These are phyloP conservation scores for Musa acuminata DNA, from an alignment of 176 grass and related monocot species.

Conservation along the genomic window DNA sequence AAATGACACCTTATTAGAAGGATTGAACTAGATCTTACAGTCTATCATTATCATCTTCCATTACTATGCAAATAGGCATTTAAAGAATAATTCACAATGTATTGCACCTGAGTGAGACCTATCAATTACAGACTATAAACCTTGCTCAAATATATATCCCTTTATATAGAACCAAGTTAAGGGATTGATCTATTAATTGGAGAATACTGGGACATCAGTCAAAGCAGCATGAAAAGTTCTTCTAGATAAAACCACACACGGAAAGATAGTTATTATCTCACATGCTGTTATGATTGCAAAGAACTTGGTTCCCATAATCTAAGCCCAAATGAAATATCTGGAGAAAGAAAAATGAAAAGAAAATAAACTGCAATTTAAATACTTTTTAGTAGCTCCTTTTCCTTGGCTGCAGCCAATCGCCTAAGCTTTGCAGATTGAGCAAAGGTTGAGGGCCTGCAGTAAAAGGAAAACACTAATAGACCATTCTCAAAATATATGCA, in stretches of 20 bases:
- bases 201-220: background rate
- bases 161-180: background rate
- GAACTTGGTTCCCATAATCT: too few relatives aligned
- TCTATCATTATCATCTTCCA: too few relatives aligned
- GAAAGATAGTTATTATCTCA: too few relatives aligned
- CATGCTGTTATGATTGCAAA: too few relatives aligned
- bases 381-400: conserved; percentile 71
- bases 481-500: background rate
- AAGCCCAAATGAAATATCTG: background rate
- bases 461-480: conserved; percentile 2
- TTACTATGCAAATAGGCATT: too few relatives aligned
- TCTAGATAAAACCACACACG: background rate
- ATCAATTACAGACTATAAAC: too few relatives aligned
- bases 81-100: too few relatives aligned
- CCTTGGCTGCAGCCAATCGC: conserved; percentile 58
- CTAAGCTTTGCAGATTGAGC: conserved; percentile 87
- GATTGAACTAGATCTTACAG: too few relatives aligned
- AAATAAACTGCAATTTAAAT: conserved; percentile 8
- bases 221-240: background rate
- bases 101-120: too few relatives aligned
- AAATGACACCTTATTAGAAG: too few relatives aligned
- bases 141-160: background rate
- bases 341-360: background rate
- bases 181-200: background rate
- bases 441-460: conserved; percentile 80